These are phyloP conservation scores for Phytophthora cajani DNA, from an alignment of 352 stramenopile species.

Conservation along the genomic window DNA sequence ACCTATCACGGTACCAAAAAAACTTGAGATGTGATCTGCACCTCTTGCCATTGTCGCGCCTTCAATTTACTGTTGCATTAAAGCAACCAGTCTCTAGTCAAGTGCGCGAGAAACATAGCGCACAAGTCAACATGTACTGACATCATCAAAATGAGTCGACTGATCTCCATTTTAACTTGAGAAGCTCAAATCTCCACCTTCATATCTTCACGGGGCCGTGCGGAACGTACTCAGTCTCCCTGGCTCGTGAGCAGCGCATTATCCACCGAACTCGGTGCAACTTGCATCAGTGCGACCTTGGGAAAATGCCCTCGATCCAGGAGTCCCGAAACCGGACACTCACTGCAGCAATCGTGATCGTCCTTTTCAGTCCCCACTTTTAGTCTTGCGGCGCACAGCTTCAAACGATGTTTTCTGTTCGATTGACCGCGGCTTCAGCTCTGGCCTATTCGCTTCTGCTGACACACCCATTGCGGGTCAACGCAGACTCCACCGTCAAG, in stretches of 20 bases:
- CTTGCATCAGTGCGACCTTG: background rate
- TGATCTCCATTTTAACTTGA: background rate
- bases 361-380: background rate
- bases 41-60: background rate
- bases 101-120: no score
- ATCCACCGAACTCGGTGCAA: background rate
- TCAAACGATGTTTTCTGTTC: slow-evolving; percentile 19
- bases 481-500: slow-evolving; percentile 33
- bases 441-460: slow-evolving; percentile 11
- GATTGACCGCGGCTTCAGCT: slow-evolving; percentile 5
- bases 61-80: no score
- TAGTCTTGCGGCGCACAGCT: background rate
- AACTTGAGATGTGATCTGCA: no score
- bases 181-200: background rate
- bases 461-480: background rate
- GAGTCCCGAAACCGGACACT: background rate
- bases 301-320: background rate
- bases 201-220: background rate
- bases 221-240: background rate
- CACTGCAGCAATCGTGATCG: background rate
- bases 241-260: background rate
- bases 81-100: no score
- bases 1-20: no score
- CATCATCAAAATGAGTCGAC: background rate
- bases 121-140: background rate